Percentiles rank a stretch among this genome's conserved stretches.
These are phyloP conservation scores for Boeremia exigua DNA, from an alignment of 2,329 filamentous ascomycete genomes.

Conservation along the genomic window DNA sequence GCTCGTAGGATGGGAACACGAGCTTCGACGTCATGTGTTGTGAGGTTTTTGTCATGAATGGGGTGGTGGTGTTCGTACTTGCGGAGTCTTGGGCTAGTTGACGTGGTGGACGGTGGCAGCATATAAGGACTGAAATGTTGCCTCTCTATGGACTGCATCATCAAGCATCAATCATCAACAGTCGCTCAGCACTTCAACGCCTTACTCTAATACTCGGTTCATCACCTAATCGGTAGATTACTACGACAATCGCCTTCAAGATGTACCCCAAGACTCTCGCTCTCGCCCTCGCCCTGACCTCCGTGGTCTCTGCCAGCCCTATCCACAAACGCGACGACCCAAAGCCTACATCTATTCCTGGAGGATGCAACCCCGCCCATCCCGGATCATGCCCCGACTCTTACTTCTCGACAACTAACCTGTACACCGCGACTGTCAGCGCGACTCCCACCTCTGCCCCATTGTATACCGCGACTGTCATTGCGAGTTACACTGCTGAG, in stretches of 20 bases:
- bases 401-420: slow-evolving; percentile 3
- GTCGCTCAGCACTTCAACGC: slow-evolving; percentile 4
- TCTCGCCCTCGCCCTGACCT: slow-evolving; percentile 15
- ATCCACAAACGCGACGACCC: slow-evolving; percentile 10
- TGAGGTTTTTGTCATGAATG: not conserved
- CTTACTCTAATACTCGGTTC: too few species aligned
- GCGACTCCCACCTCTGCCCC: slow-evolving; percentile 2
- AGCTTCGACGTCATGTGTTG: slow-evolving; percentile 13
- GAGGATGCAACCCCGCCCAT: slow-evolving; percentile 13
- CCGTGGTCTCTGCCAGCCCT: slow-evolving; percentile 12
- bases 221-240: too few species aligned
- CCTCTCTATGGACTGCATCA: not conserved
- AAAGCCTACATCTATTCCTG: slow-evolving; percentile 8
- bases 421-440: not conserved
- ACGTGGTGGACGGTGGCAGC: not conserved
- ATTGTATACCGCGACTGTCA: not conserved
- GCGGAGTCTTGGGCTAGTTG: not conserved
- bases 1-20: slow-evolving; percentile 2
- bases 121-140: slow-evolving; percentile 2
- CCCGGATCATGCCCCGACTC: slow-evolving; percentile 8
- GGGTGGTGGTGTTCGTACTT: not conserved
- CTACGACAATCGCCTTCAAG: not conserved
- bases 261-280: slow-evolving; percentile 17
- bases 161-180: not conserved
- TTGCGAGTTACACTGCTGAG: too few species aligned